These are phyloP conservation scores for Trametes cingulata DNA, from an alignment of 768 basidiomycete genomes.

Conservation along the genomic window DNA sequence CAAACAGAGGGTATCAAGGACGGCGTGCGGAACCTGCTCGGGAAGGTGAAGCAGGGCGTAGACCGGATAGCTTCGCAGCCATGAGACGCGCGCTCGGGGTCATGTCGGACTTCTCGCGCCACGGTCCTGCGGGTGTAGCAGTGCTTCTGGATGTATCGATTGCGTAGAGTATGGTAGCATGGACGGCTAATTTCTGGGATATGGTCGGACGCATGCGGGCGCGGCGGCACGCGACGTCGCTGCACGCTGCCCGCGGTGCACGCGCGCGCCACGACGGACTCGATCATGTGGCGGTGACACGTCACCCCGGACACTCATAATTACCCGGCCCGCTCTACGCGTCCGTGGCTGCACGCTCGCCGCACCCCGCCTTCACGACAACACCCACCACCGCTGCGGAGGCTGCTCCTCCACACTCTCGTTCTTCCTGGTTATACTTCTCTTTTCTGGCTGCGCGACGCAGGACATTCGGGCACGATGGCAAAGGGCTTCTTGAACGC, in stretches of 20 bases:
- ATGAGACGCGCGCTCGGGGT: conserved; percentile 9
- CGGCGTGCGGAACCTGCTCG: conserved; percentile 84
- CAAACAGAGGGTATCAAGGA: conserved; percentile 89
- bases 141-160: conserved; percentile 2
- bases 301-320: conserved; percentile 17
- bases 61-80: conserved; percentile 51
- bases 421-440: conserved; percentile 11
- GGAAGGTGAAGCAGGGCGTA: conserved; percentile 86
- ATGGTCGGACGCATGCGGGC: conserved; percentile 23
- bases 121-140: background rate
- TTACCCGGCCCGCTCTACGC: conserved; percentile 4
- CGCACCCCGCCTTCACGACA: conserved; percentile 6
- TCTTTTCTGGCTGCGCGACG: conserved; percentile 22
- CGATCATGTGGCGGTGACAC: conserved; percentile 25
- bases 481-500: conserved; percentile 75
- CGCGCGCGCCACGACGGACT: conserved; percentile 8
- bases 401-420: conserved; percentile 4
- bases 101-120: conserved; percentile 9
- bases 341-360: background rate
- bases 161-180: conserved; percentile 6
- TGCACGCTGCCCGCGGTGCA: background rate
- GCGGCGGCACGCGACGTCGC: background rate
- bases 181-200: conserved; percentile 22
- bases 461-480: conserved; percentile 23
- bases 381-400: conserved; percentile 13